Evolutionary conservation across 1,284 basidiomycete species (phyloP).

Genomic region (Leccinum angustisporum): DNA sequence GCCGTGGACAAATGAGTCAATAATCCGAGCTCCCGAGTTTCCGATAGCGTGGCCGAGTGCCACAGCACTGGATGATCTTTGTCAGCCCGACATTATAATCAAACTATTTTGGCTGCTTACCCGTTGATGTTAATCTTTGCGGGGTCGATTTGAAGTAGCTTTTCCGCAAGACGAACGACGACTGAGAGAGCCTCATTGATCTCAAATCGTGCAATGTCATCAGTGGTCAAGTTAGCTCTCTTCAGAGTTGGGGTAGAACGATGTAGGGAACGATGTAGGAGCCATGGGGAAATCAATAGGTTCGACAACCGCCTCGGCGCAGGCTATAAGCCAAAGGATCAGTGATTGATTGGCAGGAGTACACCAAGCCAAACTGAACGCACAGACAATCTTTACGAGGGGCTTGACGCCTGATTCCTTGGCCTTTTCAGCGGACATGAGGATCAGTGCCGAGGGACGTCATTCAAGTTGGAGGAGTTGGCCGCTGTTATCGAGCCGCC

Average conservation of each 20-base stretch:
- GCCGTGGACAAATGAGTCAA: slow-evolving; percentile 91
- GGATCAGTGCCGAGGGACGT: slow-evolving; percentile 93
- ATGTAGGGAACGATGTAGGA: slow-evolving; percentile 94
- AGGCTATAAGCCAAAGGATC: slow-evolving; percentile 55
- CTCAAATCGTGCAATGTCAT: slow-evolving; percentile 93
- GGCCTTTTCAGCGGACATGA: slow-evolving; percentile 90
- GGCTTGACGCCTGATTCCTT: slow-evolving; percentile 88
- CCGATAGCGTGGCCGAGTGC: slow-evolving; percentile 95
- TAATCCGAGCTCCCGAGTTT: slow-evolving; percentile 92
- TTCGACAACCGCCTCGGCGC: slow-evolving; percentile 94
- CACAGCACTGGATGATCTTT: slow-evolving; percentile 65
- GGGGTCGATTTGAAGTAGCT: slow-evolving; percentile 81
- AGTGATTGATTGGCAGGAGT: slow-evolving; percentile 10
- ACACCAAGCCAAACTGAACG: slow-evolving; percentile 32
- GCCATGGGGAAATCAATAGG: slow-evolving; percentile 98
- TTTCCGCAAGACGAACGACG: slow-evolving; percentile 90
- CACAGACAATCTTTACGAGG: slow-evolving; percentile 87
- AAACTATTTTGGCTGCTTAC: slow-evolving; percentile 40
- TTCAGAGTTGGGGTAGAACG: slow-evolving; percentile 84
- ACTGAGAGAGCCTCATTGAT: slow-evolving; percentile 99
- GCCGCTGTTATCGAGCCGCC: slow-evolving; percentile 76
- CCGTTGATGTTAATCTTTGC: slow-evolving; percentile 93
- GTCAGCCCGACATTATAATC: slow-evolving; percentile 15
- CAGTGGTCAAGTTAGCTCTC: slow-evolving; percentile 78
- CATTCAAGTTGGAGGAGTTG: slow-evolving; percentile 92